These are phyloP conservation scores for Coemansia sp. DNA, from an alignment of 192 early-diverging fungal genomes.

Conservation along the genomic window DNA sequence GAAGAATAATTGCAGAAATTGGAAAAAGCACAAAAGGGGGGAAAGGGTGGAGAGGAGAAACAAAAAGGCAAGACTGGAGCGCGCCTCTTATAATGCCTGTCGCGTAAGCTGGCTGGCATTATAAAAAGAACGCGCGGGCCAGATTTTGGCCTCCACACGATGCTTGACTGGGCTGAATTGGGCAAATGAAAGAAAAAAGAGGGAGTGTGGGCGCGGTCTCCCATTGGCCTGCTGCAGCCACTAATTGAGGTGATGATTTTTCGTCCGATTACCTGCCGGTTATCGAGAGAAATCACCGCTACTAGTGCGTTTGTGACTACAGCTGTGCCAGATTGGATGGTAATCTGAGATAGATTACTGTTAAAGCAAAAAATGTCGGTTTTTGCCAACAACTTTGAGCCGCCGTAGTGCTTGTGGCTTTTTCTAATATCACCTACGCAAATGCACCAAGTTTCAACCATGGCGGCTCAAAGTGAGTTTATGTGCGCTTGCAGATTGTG, in stretches of 20 bases:
- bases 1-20: neutral
- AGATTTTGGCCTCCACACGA: neutral
- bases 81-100: neutral
- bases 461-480: no score
- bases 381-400: no score
- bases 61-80: neutral
- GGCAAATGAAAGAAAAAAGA: neutral
- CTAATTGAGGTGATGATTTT: neutral
- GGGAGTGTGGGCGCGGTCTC: neutral
- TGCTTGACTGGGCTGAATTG: neutral
- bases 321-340: no score
- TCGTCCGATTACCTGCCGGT: neutral
- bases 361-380: no score
- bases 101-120: neutral
- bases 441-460: no score
- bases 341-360: no score
- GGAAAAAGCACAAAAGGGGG: neutral
- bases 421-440: no score
- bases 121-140: neutral
- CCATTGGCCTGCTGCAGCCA: slow-evolving; percentile 7
- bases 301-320: no score
- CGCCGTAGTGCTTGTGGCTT: no score
- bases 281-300: no score
- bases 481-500: no score
- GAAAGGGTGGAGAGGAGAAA: neutral